These are phyloP conservation scores for Phialophora macrospora DNA, from an alignment of 2,329 filamentous ascomycete genomes.

Conservation along the genomic window DNA sequence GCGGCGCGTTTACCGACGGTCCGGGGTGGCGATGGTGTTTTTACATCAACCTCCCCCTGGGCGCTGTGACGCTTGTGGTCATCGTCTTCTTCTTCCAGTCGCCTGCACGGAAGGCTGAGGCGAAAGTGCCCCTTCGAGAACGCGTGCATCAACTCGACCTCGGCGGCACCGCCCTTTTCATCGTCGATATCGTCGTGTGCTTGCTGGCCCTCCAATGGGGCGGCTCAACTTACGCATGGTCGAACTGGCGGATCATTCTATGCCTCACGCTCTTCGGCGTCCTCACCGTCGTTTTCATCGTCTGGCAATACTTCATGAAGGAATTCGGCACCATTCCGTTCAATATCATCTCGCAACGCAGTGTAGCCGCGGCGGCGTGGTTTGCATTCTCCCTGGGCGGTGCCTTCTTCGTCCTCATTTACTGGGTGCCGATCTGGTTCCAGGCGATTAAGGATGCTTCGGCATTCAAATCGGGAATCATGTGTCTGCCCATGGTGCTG, in stretches of 20 bases:
- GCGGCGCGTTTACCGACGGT: slow-evolving; percentile 50
- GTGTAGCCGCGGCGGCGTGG: slow-evolving; percentile 43
- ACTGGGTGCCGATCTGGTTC: slow-evolving; percentile 55
- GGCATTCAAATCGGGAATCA: slow-evolving; percentile 54
- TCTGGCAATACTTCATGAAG: slow-evolving; percentile 53
- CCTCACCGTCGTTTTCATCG: slow-evolving; percentile 52
- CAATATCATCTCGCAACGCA: slow-evolving; percentile 55
- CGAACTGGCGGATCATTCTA: slow-evolving; percentile 52
- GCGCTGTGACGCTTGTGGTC: slow-evolving; percentile 49
- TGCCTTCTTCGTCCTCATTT: slow-evolving; percentile 49
- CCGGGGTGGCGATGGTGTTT: slow-evolving; percentile 47
- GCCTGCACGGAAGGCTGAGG: slow-evolving; percentile 43
- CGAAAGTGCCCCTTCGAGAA: slow-evolving; percentile 43
- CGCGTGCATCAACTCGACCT: slow-evolving; percentile 51
- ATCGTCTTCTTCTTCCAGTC: slow-evolving; percentile 56
- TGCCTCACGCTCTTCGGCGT: slow-evolving; percentile 56
- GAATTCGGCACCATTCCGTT: slow-evolving; percentile 59
- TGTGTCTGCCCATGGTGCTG: slow-evolving; percentile 49
- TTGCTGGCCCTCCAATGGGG: slow-evolving; percentile 58
- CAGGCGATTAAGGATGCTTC: slow-evolving; percentile 52
- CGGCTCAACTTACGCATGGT: slow-evolving; percentile 53
- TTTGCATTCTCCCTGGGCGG: slow-evolving; percentile 48
- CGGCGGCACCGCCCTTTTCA: slow-evolving; percentile 52
- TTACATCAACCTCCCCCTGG: slow-evolving; percentile 54
- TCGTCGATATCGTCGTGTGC: slow-evolving; percentile 53